Evolutionary conservation across 352 stramenopile genomes (phyloP).

Genomic region (Globisporangium irregulare): DNA sequence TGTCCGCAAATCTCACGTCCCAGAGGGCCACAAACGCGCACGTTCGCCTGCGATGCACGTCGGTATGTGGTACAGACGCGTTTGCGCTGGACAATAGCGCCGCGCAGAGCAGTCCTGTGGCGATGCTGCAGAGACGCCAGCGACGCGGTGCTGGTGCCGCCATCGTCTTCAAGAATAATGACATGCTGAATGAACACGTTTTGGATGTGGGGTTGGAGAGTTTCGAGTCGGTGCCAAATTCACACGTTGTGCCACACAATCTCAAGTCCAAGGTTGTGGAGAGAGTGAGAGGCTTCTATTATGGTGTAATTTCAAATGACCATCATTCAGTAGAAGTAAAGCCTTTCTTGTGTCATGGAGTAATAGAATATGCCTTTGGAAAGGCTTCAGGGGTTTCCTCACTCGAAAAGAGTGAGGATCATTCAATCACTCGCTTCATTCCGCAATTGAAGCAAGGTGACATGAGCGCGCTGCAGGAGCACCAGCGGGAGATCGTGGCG

Average conservation of each 20-base stretch:
- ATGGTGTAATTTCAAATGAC: background rate
- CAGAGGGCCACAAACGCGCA: slow-evolving; percentile 37
- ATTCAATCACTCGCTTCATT: background rate
- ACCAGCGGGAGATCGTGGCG: slow-evolving; percentile 71
- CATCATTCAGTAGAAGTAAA: background rate
- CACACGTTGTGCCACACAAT: background rate
- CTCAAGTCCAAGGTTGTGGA: background rate
- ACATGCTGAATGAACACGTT: background rate
- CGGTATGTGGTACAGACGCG: background rate
- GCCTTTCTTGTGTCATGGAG: background rate
- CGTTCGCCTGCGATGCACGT: slow-evolving; percentile 28
- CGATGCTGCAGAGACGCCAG: background rate
- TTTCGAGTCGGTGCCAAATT: background rate
- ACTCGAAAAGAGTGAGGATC: background rate
- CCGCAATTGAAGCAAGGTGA: background rate
- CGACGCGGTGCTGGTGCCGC: background rate
- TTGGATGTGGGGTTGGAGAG: background rate
- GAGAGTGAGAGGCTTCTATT: background rate
- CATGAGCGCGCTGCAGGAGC: slow-evolving; percentile 39
- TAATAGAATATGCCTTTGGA: background rate
- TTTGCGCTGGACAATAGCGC: background rate
- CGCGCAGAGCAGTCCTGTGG: background rate
- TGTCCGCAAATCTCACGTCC: slow-evolving; percentile 20
- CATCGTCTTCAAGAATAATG: background rate
- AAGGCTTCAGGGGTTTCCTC: background rate